Evolutionary conservation across 2,329 filamentous ascomycete genomes (phyloP).

Genomic region (Colletotrichum shisoi): DNA sequence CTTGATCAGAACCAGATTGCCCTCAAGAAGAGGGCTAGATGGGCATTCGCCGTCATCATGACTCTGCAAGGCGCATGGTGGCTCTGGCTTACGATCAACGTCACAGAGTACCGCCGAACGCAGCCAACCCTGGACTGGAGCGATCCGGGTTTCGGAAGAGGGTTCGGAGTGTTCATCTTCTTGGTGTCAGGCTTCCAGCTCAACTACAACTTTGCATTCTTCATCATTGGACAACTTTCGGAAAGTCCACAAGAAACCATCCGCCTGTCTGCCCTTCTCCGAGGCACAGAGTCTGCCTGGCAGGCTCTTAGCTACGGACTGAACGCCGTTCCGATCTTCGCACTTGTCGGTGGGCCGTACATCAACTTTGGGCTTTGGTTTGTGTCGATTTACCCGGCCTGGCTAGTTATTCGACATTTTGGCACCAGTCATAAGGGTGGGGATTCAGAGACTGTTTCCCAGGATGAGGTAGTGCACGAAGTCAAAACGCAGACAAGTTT

Average conservation of each 20-base stretch:
- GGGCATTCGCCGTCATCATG: slow-evolving; percentile 60
- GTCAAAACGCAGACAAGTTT: not conserved
- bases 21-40: slow-evolving; percentile 61
- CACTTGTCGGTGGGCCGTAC: slow-evolving; percentile 68
- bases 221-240: slow-evolving; percentile 70
- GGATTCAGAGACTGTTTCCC: slow-evolving; percentile 16
- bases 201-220: slow-evolving; percentile 76
- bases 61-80: slow-evolving; percentile 71
- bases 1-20: slow-evolving; percentile 63
- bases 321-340: slow-evolving; percentile 66
- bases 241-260: slow-evolving; percentile 67
- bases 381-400: slow-evolving; percentile 66
- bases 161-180: slow-evolving; percentile 64
- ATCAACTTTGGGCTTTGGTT: slow-evolving; percentile 74
- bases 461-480: not conserved
- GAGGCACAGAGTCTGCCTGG: slow-evolving; percentile 72
- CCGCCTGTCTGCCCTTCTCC: slow-evolving; percentile 67
- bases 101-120: slow-evolving; percentile 64
- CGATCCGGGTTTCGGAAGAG: slow-evolving; percentile 54
- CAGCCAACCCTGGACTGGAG: slow-evolving; percentile 61
- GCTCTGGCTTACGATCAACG: slow-evolving; percentile 71
- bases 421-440: not conserved
- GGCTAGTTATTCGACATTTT: slow-evolving; percentile 57
- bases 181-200: slow-evolving; percentile 72
- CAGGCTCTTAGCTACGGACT: slow-evolving; percentile 75